Evolutionary conservation across 192 early-diverging fungal species (phyloP), one percentile per base, ranked within the genome.

Genomic region (Backusella sp.): DNA sequence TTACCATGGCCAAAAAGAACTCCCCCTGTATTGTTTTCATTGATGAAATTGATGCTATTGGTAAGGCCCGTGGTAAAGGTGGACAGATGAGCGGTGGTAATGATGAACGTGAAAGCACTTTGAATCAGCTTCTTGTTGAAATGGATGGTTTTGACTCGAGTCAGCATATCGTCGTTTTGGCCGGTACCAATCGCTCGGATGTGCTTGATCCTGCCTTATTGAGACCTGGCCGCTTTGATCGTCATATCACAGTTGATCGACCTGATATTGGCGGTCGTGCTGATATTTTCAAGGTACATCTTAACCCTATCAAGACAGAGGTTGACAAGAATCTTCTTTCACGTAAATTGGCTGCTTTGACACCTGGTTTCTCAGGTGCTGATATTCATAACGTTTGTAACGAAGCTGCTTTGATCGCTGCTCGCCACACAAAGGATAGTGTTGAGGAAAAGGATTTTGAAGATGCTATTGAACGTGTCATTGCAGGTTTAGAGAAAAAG

Each of bases 21-120:
- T 88, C 96, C 9, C 98, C 98, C n/a, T 97, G 96, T 87, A 99
- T 99, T 73, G 95, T 99, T 76, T 99, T 99, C 86, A 96, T 99
- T 36, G 97, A 99, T 73, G 97, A 99, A 87, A 99, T 99, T 76
- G 97, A 99, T 84, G 97, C 97, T 26, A 98, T 99, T 69, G 97
- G 97, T 56, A 99, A 99, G 86, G 95, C 97, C n/a, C 92, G 97
- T 75, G 95, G 94, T 34, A 91, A 92, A 75, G 90, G 89, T 65
- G 94, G 92, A 35, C 88, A 91, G 77, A 84, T 93, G 76, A 62
- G 56, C 28, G 97, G 97, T 53, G 96, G 96, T 49, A 97, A 99
- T 83, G 98, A 99, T 78, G 98, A 99, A 86, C 92, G 98, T 23
- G 98, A 99, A 85, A 91, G 89, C 65, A 99, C 98, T 14, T 85